Conservation (phyloP, 2,329 filamentous ascomycete species). For the Bipolaris oryzae region DNA sequence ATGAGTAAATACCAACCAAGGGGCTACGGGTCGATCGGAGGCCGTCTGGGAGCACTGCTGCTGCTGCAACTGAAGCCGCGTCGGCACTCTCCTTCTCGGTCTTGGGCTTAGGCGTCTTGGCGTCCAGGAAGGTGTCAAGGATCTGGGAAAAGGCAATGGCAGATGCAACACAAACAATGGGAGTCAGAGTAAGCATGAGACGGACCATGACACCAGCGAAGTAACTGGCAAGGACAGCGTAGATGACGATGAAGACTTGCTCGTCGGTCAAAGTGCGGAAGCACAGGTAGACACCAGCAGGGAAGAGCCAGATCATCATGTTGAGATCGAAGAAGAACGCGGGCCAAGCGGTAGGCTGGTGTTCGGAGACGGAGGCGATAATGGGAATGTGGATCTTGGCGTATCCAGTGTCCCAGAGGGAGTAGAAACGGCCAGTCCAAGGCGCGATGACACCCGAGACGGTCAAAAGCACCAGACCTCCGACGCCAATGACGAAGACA, state of each 20-base stretch:
- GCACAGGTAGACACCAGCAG: conserved; percentile 96
- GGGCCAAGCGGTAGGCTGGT: conserved; percentile 98
- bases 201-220: conserved; percentile 99
- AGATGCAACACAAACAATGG: conserved; percentile 92
- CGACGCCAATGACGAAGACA: conserved; percentile 74
- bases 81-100: conserved; percentile 47
- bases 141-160: conserved; percentile 87
- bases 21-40: conserved; percentile 76
- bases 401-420: conserved; percentile 97
- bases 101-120: conserved; percentile 64
- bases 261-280: conserved; percentile 93
- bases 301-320: conserved; percentile 98
- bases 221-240: conserved; percentile 95
- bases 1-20: conserved; percentile 81
- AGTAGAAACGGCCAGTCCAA: conserved; percentile 99
- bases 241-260: conserved; percentile 97
- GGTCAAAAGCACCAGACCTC: conserved; percentile 80
- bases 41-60: conserved; percentile 58
- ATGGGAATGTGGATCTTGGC: conserved; percentile 99
- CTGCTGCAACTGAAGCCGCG: conserved; percentile 52
- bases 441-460: conserved; percentile 91
- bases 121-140: conserved; percentile 80
- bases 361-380: conserved; percentile 98
- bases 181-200: conserved; percentile 95
- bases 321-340: conserved; percentile 99